Evolutionary conservation across 139 green algal genomes (phyloP).

Genomic region (Auxenochlorella pyrenoidosa): DNA sequence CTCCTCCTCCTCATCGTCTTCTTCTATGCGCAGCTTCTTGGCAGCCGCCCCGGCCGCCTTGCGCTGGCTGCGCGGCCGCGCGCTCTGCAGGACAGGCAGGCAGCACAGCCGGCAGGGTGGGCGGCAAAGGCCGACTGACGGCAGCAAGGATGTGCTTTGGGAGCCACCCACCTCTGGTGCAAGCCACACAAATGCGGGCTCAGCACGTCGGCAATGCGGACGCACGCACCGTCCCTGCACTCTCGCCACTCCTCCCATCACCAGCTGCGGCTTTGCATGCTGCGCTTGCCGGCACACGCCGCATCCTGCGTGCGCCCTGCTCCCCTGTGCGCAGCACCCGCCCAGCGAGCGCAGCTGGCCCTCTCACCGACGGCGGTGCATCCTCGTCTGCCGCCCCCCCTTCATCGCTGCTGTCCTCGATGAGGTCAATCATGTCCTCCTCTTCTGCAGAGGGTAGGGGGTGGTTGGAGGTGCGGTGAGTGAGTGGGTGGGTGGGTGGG

Average conservation of each 20-base stretch:
- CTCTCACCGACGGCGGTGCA: conserved; percentile 1
- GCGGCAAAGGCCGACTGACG: not conserved
- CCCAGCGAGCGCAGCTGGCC: not conserved
- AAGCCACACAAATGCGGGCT: too few relatives aligned
- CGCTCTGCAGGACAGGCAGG: conserved; percentile 10
- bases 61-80: conserved; percentile 28
- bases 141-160: too few relatives aligned
- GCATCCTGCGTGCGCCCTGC: too few relatives aligned
- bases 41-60: conserved; percentile 12
- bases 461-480: too few relatives aligned
- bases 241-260: too few relatives aligned
- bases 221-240: too few relatives aligned
- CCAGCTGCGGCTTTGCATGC: not conserved
- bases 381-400: not conserved
- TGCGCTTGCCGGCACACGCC: too few relatives aligned
- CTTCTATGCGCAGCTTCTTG: conserved; percentile 16
- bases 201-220: too few relatives aligned
- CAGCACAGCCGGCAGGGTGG: not conserved
- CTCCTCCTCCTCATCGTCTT: conserved; percentile 9
- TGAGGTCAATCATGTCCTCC: conserved; percentile 4
- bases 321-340: too few relatives aligned
- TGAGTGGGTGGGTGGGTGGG: too few relatives aligned
- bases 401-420: not conserved
- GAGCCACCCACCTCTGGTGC: too few relatives aligned
- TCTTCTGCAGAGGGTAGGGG: not conserved